phyloP scores from a whole-genome alignment of 305 asterid genomes.

The Caryopteris hybrid region DNA sequence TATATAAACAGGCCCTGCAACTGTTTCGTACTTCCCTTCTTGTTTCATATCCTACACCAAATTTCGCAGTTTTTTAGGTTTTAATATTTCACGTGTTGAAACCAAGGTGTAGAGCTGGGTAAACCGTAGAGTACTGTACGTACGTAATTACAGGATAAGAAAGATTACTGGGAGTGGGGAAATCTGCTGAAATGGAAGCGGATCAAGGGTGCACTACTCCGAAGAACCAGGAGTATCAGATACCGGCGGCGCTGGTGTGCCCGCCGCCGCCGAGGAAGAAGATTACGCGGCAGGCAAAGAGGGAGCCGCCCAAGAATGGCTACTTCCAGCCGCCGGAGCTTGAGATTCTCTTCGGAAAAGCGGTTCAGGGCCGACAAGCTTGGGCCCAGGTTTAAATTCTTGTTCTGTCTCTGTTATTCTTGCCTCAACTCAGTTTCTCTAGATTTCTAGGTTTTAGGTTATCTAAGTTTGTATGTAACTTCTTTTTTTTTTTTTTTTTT shows the following conservation, averaged over 20 bases:
- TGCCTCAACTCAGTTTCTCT: background rate
- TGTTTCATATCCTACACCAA: background rate
- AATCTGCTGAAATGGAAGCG: conserved; percentile 26
- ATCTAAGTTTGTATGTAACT: conserved; percentile 8
- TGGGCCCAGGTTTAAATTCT: conserved; percentile 23
- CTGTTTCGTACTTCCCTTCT: background rate
- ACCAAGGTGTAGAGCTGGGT: background rate
- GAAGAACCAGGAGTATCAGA: conserved; percentile 44
- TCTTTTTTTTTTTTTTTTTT: too few species aligned
- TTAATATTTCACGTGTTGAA: background rate
- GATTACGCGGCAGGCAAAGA: conserved; percentile 21
- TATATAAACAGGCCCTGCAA: background rate
- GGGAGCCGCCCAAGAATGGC: conserved; percentile 40
- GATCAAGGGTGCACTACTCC: conserved; percentile 75
- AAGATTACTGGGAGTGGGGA: background rate
- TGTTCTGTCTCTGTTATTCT: background rate
- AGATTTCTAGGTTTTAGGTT: background rate
- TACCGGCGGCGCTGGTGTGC: conserved; percentile 43
- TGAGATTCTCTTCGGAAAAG: conserved; percentile 37
- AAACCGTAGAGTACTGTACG: background rate
- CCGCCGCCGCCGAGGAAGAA: conserved; percentile 76
- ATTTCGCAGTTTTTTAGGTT: background rate
- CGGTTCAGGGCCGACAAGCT: conserved; percentile 24
- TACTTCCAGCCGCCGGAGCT: conserved; percentile 62
- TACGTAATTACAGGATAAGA: background rate